Percentiles rank a stretch among this genome's conserved stretches.
phyloP scores from a whole-genome alignment of 164 flowering plant genomes.

The Piper longum region DNA sequence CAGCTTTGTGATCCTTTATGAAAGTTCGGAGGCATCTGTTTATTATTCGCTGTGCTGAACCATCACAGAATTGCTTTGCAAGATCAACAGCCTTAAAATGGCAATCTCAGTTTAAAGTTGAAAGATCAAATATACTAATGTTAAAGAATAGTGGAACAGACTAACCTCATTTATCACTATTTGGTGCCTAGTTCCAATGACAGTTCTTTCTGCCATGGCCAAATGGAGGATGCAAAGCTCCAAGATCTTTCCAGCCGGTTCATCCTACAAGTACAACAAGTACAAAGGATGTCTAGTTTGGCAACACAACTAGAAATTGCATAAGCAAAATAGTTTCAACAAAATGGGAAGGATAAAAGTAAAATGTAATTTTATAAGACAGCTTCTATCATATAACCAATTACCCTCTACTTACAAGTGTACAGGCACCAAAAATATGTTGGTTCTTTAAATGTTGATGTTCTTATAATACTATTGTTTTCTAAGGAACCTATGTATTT shows the following conservation, averaged over 20 bases:
- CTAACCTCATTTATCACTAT: slow-evolving; percentile 80
- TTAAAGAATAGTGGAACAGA: neutral
- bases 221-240: slow-evolving; percentile 80
- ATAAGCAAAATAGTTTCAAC: neutral
- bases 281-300: neutral
- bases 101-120: slow-evolving; percentile 1
- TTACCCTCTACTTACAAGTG: no score
- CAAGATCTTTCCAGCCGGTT: slow-evolving; percentile 68
- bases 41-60: slow-evolving; percentile 76
- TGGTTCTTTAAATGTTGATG: no score
- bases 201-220: slow-evolving; percentile 81
- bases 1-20: slow-evolving; percentile 30
- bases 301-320: neutral
- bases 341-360: no score
- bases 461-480: no score
- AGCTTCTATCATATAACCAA: no score
- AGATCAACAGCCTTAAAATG: slow-evolving; percentile 77
- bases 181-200: slow-evolving; percentile 63
- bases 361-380: no score
- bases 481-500: no score
- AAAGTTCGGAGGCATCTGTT: slow-evolving; percentile 84
- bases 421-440: no score
- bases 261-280: slow-evolving; percentile 25
- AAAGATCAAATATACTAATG: neutral
- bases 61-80: slow-evolving; percentile 90